Evolutionary conservation across 2,329 filamentous ascomycete species (phyloP).

Genomic region (Endothia cerciana): DNA sequence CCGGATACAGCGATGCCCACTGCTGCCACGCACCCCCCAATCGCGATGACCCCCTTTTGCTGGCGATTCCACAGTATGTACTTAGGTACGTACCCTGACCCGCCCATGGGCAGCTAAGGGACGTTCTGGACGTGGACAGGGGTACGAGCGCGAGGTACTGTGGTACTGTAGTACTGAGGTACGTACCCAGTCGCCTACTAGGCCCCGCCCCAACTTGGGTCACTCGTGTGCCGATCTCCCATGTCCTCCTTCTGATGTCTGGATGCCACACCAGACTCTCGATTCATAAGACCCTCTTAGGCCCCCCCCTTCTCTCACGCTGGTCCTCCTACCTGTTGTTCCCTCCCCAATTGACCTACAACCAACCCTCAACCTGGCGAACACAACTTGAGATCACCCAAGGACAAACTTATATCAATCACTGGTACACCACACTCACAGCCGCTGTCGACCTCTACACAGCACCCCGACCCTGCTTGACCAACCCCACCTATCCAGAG

Average conservation of each 20-base stretch:
- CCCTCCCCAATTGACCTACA: neutral
- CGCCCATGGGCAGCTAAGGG: constrained; percentile 11
- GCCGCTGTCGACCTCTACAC: neutral
- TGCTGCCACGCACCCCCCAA: constrained; percentile 15
- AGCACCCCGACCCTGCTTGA: neutral
- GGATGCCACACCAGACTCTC: constrained; percentile 27
- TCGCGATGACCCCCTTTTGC: constrained; percentile 17
- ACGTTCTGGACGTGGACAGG: constrained; percentile 20
- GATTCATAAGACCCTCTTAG: constrained; percentile 28
- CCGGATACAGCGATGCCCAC: constrained; percentile 15
- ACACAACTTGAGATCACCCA: neutral
- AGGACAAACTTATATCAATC: neutral
- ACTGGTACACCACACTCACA: neutral
- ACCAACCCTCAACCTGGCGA: neutral
- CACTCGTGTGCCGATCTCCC: constrained; percentile 26
- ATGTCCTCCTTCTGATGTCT: constrained; percentile 15
- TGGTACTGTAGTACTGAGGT: neutral
- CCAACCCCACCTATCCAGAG: neutral
- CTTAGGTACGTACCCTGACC: constrained; percentile 15
- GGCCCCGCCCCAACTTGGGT: constrained; percentile 15
- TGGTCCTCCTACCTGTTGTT: neutral
- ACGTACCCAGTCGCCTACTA: neutral
- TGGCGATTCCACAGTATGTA: neutral
- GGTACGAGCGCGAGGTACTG: neutral
- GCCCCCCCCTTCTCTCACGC: constrained; percentile 24